Evolutionary conservation across 345 rosid species (phyloP).

Genomic region (Acer negundo): DNA sequence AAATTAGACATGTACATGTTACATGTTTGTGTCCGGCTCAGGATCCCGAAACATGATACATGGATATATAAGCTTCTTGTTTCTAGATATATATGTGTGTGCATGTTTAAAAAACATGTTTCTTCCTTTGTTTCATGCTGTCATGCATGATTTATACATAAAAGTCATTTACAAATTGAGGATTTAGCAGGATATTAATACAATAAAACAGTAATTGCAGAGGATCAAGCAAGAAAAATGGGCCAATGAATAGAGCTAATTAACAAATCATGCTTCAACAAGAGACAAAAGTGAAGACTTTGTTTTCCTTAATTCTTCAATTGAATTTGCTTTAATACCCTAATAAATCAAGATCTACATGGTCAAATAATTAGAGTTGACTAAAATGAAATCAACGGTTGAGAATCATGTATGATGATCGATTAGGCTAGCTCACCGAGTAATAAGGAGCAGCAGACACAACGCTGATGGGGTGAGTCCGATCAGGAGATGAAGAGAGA

Average conservation of each 20-base stretch:
- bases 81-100: conserved; percentile 18
- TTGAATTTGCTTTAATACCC: conserved; percentile 8
- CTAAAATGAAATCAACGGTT: background rate
- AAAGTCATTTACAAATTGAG: background rate
- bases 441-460: conserved; percentile 90
- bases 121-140: conserved; percentile 41
- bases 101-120: conserved; percentile 61
- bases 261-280: background rate
- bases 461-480: conserved; percentile 59
- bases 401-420: too few species aligned
- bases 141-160: conserved; percentile 8
- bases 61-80: conserved; percentile 33
- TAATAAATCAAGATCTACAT: conserved; percentile 13
- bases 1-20: conserved; percentile 61
- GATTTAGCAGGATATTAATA: background rate
- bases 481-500: conserved; percentile 41
- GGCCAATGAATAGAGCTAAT: background rate
- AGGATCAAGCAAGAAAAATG: background rate
- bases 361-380: background rate
- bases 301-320: background rate
- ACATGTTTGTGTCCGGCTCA: conserved; percentile 38
- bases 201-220: background rate
- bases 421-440: conserved; percentile 56
- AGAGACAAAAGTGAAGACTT: background rate
- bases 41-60: conserved; percentile 32